Base-by-base conservation (phyloP, 805 yeast species). In the Saccharomycopsis sp. region DNA sequence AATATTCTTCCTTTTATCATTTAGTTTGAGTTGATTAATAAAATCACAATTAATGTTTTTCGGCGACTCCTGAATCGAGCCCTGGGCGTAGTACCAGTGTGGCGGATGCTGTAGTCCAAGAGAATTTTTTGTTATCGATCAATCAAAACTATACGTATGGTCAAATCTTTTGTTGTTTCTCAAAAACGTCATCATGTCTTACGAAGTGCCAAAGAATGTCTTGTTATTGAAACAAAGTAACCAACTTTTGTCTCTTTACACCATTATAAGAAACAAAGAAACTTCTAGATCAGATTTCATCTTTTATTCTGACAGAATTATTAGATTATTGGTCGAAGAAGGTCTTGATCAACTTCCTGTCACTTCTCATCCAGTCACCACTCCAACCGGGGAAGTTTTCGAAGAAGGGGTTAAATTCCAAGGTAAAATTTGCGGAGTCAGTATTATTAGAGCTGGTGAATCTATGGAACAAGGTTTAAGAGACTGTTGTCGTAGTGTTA, bases 401-500 rank as follows among this genome's bases (percentile, higher is more conserved):
- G 69, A 73, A 3, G 68, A 73, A 3, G 99, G 99, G 12, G 79
- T 80, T 42, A 67, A 70, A 45, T 89, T 89, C 59, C 64, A 75
- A 54, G 97, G 98, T 33, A 87, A 85, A 61, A 92, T 92, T 46
- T 89, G 97, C 59, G 99, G 99, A 50, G 99, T 92, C 28, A 86
- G 96, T 14, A 92, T 92, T 57, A 94, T 92, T 53, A 74, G 99
- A 58, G 99, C 99, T 4, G 99, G 99, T 50, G 99, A 92, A 62
- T 81, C 94, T 33, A 92, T 92, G 99, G 99, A 92, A 62, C 94
- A 86, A 69, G 98, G 97, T 26, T 68, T 92, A 49, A 76, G 99
- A 60, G 97, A 89, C 59, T 89, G 98, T 62, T 87, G 97, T 60
- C 74, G 98, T 50, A 81, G 94, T 9, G 98, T 92, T 29, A 72